Evolutionary conservation across 345 rosid species (phyloP), one percentile per base, ranked within the genome.

Genomic region (Aurinia saxatilis): DNA sequence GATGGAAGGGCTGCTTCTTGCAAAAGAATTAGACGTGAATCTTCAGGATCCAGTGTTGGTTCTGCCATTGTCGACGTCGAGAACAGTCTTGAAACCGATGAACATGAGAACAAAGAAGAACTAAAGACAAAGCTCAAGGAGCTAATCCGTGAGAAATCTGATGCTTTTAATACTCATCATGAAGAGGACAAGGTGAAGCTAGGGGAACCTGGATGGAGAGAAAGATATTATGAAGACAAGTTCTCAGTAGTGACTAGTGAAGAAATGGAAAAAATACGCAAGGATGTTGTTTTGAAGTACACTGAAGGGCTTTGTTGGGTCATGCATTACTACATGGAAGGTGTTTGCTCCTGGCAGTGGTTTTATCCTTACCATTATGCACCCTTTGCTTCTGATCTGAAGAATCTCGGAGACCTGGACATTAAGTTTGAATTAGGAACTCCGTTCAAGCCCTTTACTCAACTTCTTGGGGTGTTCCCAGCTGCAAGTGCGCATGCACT

Each of bases 341-440:
- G 98, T 47, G 97, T 93, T 76, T 90, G 92, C 74, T 93, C 99
- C 42, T 93, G 97, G 99, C 89, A 82, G 63, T 93, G 99, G 99
- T 93, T 87, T 77, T 93, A 87, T 75, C 99, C 96, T 9, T 93
- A 90, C 61, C n/a, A n/a, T n/a, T n/a, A n/a, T n/a, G n/a, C n/a
- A n/a, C n/a, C n/a, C n/a, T n/a, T n/a, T n/a, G n/a, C 99, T 53
- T 90, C 97, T 68, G 99, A 93, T 84, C 84, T 93, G 35, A 93
- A 78, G 71, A 84, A 79, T 73, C 95, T 93, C 16, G 88, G 73
- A 51, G 75, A 87, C 77, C 72, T 93, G 73, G 57, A 90, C 49
- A 87, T 87, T 45, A 73, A 55, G 21, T 91, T 82, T 76, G 86
- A 91, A 58, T 45, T 85, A 58, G 98, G 98, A 16, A 40, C 83